These are phyloP conservation scores for Juglanconis oblonga DNA, from an alignment of 2,329 filamentous ascomycete genomes.

Conservation along the genomic window DNA sequence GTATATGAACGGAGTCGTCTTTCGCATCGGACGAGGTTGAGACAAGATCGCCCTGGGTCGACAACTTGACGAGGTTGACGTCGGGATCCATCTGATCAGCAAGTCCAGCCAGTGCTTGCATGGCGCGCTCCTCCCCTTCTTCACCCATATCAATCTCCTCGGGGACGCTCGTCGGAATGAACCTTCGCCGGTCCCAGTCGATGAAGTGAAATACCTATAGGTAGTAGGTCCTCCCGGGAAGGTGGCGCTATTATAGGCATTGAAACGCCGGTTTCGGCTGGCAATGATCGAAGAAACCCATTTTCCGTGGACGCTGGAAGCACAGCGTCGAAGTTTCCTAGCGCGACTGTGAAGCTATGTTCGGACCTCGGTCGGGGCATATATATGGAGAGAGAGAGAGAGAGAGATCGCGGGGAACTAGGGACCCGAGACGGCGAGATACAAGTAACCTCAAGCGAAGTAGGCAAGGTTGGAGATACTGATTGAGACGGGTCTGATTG, in stretches of 20 bases:
- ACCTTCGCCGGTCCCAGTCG: conserved; percentile 1
- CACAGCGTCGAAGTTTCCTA: too few species aligned
- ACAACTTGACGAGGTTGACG: background rate
- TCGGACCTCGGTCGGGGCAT: too few species aligned
- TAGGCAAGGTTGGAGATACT: too few species aligned
- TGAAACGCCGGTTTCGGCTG: background rate
- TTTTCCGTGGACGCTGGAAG: background rate
- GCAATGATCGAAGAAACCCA: conserved; percentile 1
- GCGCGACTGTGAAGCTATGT: too few species aligned
- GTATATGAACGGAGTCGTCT: background rate
- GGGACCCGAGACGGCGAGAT: too few species aligned
- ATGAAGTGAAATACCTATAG: background rate
- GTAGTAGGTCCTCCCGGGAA: background rate
- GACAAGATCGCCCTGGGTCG: background rate
- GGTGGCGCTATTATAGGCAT: background rate
- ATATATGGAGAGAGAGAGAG: too few species aligned
- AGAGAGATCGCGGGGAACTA: too few species aligned
- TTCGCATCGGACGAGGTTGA: background rate
- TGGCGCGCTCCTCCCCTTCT: background rate
- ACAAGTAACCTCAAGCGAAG: too few species aligned
- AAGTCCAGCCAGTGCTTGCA: background rate
- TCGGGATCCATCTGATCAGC: background rate
- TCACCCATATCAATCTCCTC: background rate
- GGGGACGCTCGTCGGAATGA: background rate
- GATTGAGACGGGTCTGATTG: too few species aligned